Base-by-base conservation (phyloP, 2,329 filamentous ascomycete genomes). In the Fusarium domesticum region DNA sequence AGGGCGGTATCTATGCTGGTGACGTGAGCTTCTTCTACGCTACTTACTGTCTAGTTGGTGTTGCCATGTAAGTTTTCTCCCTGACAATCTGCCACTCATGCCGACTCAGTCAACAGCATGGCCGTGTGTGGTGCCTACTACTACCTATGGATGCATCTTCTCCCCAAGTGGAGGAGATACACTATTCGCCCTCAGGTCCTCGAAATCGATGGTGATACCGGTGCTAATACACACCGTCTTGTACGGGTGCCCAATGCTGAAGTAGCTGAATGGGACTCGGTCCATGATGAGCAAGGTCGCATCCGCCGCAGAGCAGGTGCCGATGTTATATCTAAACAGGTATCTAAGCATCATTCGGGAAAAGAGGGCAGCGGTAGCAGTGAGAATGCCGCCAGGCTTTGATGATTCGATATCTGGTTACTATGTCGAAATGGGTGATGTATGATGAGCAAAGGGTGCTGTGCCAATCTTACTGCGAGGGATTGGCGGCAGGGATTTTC, bases 11-110 rank as follows among this genome's bases (percentile, higher is more conserved):
- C 0, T 72, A 74, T 23, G 77, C 74, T 0, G 82, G 81, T 0
- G 77, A 82, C 42, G 81, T 85, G 3, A 81, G 75, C 38, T 87
- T 87, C 63, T 87, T 80, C 78, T 87, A 87, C 51, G 83, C 72
- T 14, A 41, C 17, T 3, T 41, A 35, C 23, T 28, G 23, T 28
- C 23, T 28, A 11, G 23, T 28, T 8, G 23, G 23, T 28, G 14
- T 28, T 12, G 23, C 23, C 23, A 28, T 28, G 23, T 28, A 8
- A 28, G 23, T 28, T 10, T 4, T 12, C 23, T 12, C 7, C 20
- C 3, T 12, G 7, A 28, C 23, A 28, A 11, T n/a, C n/a, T 12
- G 14, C 10, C 10, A 28, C 23, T 28, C 23, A 12, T 28, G 23
- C 23, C 23, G 23, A 28, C 7, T 12, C 23, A 28, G 10, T 10